Evolutionary conservation across 805 yeast species (phyloP).

Genomic region (Schizosaccharomyces japonicus): DNA sequence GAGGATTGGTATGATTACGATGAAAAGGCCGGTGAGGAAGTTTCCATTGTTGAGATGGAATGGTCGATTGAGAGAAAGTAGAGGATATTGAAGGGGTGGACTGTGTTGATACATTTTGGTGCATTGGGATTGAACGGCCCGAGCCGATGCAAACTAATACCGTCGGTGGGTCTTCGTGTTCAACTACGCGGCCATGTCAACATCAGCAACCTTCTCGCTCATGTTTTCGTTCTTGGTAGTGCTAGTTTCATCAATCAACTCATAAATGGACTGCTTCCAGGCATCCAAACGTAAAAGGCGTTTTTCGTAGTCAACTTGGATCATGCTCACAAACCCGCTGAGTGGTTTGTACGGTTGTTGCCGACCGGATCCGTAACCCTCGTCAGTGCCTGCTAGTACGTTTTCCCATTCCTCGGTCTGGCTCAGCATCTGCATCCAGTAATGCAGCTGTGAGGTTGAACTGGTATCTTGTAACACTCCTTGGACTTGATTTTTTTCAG

Average conservation of each 20-base stretch:
- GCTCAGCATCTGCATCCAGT: background rate
- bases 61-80: constrained; percentile 30
- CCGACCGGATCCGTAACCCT: background rate
- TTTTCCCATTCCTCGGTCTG: background rate
- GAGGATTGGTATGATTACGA: constrained; percentile 95
- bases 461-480: background rate
- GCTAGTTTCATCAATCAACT: background rate
- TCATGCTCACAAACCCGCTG: background rate
- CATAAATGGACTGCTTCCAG: background rate
- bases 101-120: no score
- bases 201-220: no score
- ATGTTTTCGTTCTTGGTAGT: no score
- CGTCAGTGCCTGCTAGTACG: background rate
- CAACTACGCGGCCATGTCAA: no score
- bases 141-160: no score
- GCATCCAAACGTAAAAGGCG: background rate
- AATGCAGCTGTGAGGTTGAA: background rate
- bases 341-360: background rate
- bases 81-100: no score
- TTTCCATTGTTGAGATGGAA: constrained; percentile 46
- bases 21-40: constrained; percentile 59
- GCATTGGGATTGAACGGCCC: no score
- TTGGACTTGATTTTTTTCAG: background rate
- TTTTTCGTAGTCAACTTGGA: background rate
- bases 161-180: no score